Base-by-base conservation (phyloP, 768 basidiomycete genomes). In the Rhodotorula sphaerocarpa region DNA sequence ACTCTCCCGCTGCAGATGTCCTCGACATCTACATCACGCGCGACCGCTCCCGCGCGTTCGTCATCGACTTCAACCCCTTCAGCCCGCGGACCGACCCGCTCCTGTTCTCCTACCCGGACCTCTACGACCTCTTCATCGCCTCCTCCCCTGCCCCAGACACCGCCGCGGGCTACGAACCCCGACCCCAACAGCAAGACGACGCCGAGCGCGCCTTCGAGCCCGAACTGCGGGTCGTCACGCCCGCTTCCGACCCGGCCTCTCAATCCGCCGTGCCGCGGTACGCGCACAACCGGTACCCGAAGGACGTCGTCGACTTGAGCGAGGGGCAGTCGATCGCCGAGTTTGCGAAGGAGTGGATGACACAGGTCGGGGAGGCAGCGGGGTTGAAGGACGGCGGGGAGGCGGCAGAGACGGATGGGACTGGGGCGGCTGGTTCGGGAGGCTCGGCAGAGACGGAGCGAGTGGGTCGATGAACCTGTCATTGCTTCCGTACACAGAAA, bases 21-120 rank as follows among this genome's bases (percentile, higher is more conserved):
- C 85, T 97, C 70, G 92, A 97, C 73, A 75, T 95, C 50, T 81
- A 92, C 63, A 81, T 96, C 41, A 90, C 89, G 4, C 84, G 89
- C 33, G 84, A 90, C 73, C 79, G 89, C 41, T 75, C 80, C 3
- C 80, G 83, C 16, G 87, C 83, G 21, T 86, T 90, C 75, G 79
- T 97, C 69, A 74, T 97, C 71, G 93, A 96, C 74, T 90, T 96
- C 76, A 90, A 90, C 68, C 89, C 90, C 0, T 95, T 86, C 71
- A 82, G 85, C 16, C 82, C 84, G 7, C 83, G 82, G 42, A 95
- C 93, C n/a, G 91, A 96, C 70, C 74, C 90, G 0, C 81, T 93
- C 0, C 78, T 95, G 23, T 96, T 93, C 76, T 81, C 81, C 2
- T 96, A 89, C 72, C 80, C 85, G 50, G 86, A 90, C 31, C 82